These are phyloP conservation scores for Osmanthus fragrans DNA, from an alignment of 257 asterid genomes.

Conservation along the genomic window DNA sequence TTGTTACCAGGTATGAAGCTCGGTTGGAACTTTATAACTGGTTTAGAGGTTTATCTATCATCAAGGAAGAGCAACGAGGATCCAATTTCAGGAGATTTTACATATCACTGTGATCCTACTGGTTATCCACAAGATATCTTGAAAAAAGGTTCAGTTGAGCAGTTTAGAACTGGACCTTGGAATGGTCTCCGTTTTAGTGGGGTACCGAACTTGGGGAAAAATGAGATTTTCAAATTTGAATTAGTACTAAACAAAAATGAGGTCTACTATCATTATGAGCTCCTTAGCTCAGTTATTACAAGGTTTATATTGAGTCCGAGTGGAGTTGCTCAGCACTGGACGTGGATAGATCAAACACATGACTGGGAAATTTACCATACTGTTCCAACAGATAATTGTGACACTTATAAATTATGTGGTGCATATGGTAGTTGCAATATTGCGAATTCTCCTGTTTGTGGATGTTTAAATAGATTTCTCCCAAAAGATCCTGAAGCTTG, in stretches of 20 bases:
- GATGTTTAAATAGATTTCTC: slow-evolving; percentile 33
- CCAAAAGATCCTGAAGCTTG: slow-evolving; percentile 18
- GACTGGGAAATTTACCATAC: slow-evolving; percentile 15
- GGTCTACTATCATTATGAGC: slow-evolving; percentile 30
- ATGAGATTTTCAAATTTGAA: too few species aligned
- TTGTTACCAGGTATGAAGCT: too few species aligned
- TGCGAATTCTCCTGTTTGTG: slow-evolving; percentile 25
- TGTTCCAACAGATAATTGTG: slow-evolving; percentile 36
- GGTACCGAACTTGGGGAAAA: too few species aligned
- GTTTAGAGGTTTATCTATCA: too few species aligned
- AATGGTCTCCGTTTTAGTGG: too few species aligned
- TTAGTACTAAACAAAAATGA: slow-evolving; percentile 18
- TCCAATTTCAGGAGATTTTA: too few species aligned
- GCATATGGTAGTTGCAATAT: slow-evolving; percentile 33
- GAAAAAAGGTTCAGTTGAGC: too few species aligned
- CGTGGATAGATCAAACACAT: slow-evolving; percentile 19
- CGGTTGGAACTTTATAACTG: too few species aligned
- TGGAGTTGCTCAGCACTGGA: slow-evolving; percentile 16
- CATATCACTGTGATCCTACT: too few species aligned
- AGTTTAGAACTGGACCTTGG: too few species aligned
- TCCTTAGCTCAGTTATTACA: slow-evolving; percentile 19
- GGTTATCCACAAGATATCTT: too few species aligned
- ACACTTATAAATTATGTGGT: slow-evolving; percentile 25
- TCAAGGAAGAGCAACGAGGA: too few species aligned
- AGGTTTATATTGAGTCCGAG: slow-evolving; percentile 12